These are phyloP conservation scores for Forsythia suspensa DNA, from an alignment of 257 asterid species.

Conservation along the genomic window DNA sequence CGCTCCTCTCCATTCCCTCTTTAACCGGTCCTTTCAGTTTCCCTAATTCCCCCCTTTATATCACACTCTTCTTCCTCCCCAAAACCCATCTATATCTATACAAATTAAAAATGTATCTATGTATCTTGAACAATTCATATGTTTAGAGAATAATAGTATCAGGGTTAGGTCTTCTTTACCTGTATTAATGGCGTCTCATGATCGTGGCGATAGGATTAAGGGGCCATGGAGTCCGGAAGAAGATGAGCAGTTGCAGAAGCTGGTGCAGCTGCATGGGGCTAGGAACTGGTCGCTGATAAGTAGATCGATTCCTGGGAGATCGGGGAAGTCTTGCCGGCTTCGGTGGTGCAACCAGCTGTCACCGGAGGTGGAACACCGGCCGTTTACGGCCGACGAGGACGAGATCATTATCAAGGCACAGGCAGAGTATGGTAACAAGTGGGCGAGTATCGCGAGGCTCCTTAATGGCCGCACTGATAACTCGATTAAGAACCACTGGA, in stretches of 20 bases:
- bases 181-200: not conserved
- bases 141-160: not conserved
- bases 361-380: conserved; percentile 48
- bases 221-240: conserved; percentile 62
- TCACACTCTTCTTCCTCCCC: not conserved
- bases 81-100: not conserved
- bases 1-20: conserved; percentile 27
- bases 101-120: not conserved
- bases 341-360: conserved; percentile 65
- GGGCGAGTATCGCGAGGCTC: conserved; percentile 44
- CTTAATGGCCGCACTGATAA: conserved; percentile 51
- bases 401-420: conserved; percentile 43
- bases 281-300: conserved; percentile 53
- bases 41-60: conserved; percentile 25
- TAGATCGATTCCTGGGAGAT: conserved; percentile 50
- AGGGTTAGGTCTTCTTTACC: not conserved
- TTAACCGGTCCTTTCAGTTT: conserved; percentile 37
- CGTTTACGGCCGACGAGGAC: conserved; percentile 55
- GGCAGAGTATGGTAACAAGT: conserved; percentile 37
- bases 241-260: conserved; percentile 33
- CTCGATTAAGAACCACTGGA: conserved; percentile 54
- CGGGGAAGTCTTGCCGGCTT: conserved; percentile 57
- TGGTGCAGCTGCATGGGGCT: conserved; percentile 43
- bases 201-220: conserved; percentile 32
- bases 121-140: too few relatives aligned